Percentiles rank a stretch among this genome's conserved stretches.
These are phyloP conservation scores for Seiridium cupressi DNA, from an alignment of 2,329 filamentous ascomycete species.

Conservation along the genomic window DNA sequence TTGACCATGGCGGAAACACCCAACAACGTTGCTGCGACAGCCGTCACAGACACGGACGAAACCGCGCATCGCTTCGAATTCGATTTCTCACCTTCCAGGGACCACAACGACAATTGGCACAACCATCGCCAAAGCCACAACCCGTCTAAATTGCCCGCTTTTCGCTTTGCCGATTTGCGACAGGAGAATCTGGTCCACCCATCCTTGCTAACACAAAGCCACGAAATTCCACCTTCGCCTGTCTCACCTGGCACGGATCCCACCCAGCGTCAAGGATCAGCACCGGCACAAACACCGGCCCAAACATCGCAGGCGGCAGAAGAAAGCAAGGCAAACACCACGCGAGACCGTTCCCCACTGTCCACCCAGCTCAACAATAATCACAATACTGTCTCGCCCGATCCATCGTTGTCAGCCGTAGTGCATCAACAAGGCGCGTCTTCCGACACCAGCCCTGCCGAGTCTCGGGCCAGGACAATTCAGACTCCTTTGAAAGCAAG, in stretches of 20 bases:
- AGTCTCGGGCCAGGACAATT: conserved; percentile 36
- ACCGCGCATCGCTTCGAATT: conserved; percentile 8
- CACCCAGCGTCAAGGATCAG: conserved; percentile 2
- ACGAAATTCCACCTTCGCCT: conserved; percentile 34
- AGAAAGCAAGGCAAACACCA: conserved; percentile 16
- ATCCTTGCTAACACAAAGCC: conserved; percentile 28
- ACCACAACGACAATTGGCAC: conserved; percentile 30
- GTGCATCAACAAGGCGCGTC: conserved; percentile 27
- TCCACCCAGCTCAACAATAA: conserved; percentile 12
- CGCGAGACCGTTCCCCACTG: conserved; percentile 9
- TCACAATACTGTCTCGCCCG: conserved; percentile 23
- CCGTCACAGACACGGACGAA: conserved; percentile 1
- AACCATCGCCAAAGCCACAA: conserved; percentile 52
- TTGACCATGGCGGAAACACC: conserved; percentile 2
- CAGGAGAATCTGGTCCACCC: conserved; percentile 33
- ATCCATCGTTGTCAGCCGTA: conserved; percentile 20
- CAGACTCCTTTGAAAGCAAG: conserved; percentile 27
- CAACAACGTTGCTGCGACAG: background rate
- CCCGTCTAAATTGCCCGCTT: conserved; percentile 54
- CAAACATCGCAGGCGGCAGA: background rate
- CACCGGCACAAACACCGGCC: conserved; percentile 14
- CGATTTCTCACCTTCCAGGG: conserved; percentile 9
- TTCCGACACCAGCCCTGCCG: conserved; percentile 26
- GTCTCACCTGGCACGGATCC: conserved; percentile 33
- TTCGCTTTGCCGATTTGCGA: conserved; percentile 50